Base-by-base conservation (phyloP, 768 basidiomycete genomes). In the Coprinopsis sp. region DNA sequence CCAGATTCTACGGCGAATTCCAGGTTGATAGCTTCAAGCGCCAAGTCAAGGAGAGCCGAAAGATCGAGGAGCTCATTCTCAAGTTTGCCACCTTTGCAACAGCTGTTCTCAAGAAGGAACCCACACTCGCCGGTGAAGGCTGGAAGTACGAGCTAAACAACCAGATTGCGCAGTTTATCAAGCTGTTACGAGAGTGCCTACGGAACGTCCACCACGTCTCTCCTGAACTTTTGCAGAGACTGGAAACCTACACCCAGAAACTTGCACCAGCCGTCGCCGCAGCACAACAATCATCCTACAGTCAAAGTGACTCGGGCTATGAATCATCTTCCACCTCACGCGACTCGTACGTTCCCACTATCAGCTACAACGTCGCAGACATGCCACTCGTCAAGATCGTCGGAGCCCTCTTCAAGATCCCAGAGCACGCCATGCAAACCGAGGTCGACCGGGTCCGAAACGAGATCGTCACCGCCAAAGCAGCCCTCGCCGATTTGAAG, bases 61-160 rank as follows among this genome's bases (percentile, higher is more conserved):
- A 95, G 70, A 90, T 97, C 30, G 96, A 99, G 67, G 93, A 97
- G 53, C 84, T 99, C 45, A 95, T 99, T 49, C 74, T 99, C 42
- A 88, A 89, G 77, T 97, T 97, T 58, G 94, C 94, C 10, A 89
- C 93, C 1, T 84, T 91, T 43, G 89, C 95, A 3, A 91, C 90
- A 2, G 76, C 79, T 22, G 81, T 90, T 7, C 76, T 98, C 50
- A 87, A 84, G 76, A 96, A 96, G 66, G 91, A 94, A 54, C 88
- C 88, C 0, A 76, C 87, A 2, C 70, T 93, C 1, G 77, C 76
- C 13, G 87, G 82, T 19, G 93, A 96, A 38, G 87, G 80, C 18
- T 97, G 94, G 94, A 98, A 97, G 62, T 61, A 81, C 37, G 91
- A 94, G 62, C 77, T 97, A 34, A 94, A 96, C 63, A 84, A 83